Conservation (phyloP, 495 filamentous ascomycete genomes). For the Usnea hakonensis region DNA sequence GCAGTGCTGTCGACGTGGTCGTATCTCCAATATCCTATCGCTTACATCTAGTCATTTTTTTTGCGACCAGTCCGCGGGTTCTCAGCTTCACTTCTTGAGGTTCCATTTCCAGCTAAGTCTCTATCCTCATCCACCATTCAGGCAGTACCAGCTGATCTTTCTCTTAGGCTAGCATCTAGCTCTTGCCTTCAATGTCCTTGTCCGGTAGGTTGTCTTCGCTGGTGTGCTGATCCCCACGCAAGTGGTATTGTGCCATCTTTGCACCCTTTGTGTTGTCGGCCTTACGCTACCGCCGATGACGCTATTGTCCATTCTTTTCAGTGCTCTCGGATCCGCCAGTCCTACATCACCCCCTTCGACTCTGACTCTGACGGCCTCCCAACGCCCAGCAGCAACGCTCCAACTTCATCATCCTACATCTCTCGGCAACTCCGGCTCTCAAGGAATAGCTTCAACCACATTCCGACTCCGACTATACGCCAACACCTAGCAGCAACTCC, state of each 20-base stretch:
- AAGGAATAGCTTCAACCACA: too few relatives aligned
- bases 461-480: too few relatives aligned
- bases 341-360: too few relatives aligned
- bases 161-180: background rate
- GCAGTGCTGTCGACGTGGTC: background rate
- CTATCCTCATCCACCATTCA: background rate
- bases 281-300: background rate
- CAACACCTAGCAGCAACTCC: too few relatives aligned
- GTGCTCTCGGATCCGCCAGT: too few relatives aligned
- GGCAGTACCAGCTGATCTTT: background rate
- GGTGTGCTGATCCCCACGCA: background rate
- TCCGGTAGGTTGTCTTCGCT: background rate
- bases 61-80: background rate
- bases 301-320: background rate
- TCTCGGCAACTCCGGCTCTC: too few relatives aligned
- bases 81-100: background rate
- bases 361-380: too few relatives aligned
- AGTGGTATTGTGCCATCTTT: background rate
- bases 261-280: background rate
- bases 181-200: background rate
- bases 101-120: background rate
- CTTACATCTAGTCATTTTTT: background rate
- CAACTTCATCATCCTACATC: too few relatives aligned
- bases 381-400: too few relatives aligned
- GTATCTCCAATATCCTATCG: background rate